phyloP scores from a whole-genome alignment of 2,329 filamentous ascomycete genomes.

The Penicillium nordicum region DNA sequence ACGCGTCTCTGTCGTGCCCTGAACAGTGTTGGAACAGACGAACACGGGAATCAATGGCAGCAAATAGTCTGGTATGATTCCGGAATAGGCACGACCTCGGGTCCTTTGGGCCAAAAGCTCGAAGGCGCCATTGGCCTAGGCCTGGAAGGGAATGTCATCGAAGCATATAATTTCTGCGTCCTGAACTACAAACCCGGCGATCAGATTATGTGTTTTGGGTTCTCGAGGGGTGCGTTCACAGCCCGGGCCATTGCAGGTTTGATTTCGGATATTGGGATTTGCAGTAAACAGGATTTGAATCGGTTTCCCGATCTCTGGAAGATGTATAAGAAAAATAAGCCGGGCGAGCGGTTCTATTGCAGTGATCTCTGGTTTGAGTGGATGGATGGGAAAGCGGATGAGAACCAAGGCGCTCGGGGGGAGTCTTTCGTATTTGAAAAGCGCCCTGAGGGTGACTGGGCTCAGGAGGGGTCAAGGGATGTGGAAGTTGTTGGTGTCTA shows the following conservation, averaged over 20 bases:
- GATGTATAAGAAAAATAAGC: conserved; percentile 15
- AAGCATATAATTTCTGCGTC: conserved; percentile 23
- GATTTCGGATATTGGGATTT: conserved; percentile 23
- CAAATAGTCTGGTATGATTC: conserved; percentile 37
- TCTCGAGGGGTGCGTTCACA: conserved; percentile 21
- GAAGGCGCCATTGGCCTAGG: conserved; percentile 23
- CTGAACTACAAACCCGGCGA: conserved; percentile 20
- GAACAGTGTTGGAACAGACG: conserved; percentile 25
- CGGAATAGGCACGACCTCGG: conserved; percentile 29
- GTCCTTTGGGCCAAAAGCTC: conserved; percentile 23
- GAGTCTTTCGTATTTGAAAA: conserved; percentile 13
- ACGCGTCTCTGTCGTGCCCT: conserved; percentile 33
- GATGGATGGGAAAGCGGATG: conserved; percentile 20
- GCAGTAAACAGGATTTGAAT: conserved; percentile 15
- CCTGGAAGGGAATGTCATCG: conserved; percentile 19
- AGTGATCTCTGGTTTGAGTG: conserved; percentile 23
- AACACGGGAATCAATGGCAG: conserved; percentile 23
- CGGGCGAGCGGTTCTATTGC: conserved; percentile 16
- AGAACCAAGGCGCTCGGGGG: conserved; percentile 15
- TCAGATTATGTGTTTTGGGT: conserved; percentile 23
- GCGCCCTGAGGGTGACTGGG: conserved; percentile 11
- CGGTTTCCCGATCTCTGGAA: conserved; percentile 21
- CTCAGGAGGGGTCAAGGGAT: conserved; percentile 14
- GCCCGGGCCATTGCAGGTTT: conserved; percentile 21
- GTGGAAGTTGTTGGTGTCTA: conserved; percentile 34